Evolutionary conservation across 371 early-diverging fungal species (phyloP).

Genomic region (Encephalitozoon cuniculi): DNA sequence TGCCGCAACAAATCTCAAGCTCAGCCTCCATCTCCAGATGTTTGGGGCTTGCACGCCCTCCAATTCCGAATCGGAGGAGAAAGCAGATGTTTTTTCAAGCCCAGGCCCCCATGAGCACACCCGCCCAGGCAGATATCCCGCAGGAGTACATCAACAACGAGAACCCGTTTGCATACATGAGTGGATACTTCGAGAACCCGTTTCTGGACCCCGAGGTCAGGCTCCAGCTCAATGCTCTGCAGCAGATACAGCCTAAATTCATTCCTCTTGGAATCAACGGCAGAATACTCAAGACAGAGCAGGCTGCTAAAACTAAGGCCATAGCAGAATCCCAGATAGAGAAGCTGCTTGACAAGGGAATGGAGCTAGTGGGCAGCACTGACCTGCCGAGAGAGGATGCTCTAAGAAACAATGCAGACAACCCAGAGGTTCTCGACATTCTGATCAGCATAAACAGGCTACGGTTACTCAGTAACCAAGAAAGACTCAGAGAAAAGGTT

Average conservation of each 20-base stretch:
- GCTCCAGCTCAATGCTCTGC: slow-evolving; percentile 28
- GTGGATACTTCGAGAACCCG: slow-evolving; percentile 22
- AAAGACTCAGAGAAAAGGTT: slow-evolving; percentile 45
- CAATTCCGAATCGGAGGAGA: background rate
- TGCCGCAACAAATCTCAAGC: background rate
- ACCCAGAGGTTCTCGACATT: slow-evolving; percentile 29
- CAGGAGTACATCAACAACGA: slow-evolving; percentile 48
- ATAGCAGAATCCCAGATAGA: slow-evolving; percentile 13
- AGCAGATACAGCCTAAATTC: slow-evolving; percentile 46
- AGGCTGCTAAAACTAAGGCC: background rate
- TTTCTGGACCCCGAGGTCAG: slow-evolving; percentile 19
- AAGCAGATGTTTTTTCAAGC: background rate
- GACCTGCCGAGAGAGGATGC: background rate
- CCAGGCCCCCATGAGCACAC: background rate
- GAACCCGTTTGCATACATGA: slow-evolving; percentile 47
- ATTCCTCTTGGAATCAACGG: slow-evolving; percentile 20
- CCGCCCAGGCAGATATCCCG: slow-evolving; percentile 28
- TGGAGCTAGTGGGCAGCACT: background rate
- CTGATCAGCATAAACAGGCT: slow-evolving; percentile 34
- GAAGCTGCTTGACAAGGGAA: slow-evolving; percentile 23
- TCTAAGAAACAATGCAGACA: background rate
- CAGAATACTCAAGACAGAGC: slow-evolving; percentile 22
- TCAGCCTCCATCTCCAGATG: background rate
- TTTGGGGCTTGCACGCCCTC: background rate
- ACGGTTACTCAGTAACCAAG: slow-evolving; percentile 44